phyloP scores from a whole-genome alignment of 1,139 yeast genomes.

The Geotrichum carabidarum region DNA sequence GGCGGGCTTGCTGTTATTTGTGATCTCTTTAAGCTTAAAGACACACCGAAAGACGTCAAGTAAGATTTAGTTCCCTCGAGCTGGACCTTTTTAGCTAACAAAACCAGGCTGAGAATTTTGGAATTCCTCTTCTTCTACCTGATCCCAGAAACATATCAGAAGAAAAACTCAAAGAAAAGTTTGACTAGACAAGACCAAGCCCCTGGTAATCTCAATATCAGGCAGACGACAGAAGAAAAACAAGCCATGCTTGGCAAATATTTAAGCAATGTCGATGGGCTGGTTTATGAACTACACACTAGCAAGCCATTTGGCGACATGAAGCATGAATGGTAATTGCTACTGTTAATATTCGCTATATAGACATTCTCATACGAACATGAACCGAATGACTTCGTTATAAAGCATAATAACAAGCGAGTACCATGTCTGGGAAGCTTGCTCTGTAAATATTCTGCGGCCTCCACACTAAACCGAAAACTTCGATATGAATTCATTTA shows the following conservation, averaged over 20 bases:
- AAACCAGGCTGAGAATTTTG: constrained; percentile 47
- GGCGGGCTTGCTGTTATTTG: constrained; percentile 58
- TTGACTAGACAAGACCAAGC: constrained; percentile 15
- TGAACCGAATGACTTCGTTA: too few species aligned
- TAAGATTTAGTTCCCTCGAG: background rate
- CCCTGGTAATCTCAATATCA: background rate
- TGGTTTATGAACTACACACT: constrained; percentile 43
- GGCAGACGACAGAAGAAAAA: constrained; percentile 47
- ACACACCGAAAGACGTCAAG: constrained; percentile 39
- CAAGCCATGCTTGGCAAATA: constrained; percentile 48
- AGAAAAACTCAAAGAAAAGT: constrained; percentile 21
- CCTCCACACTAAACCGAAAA: too few species aligned
- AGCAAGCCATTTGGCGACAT: constrained; percentile 49
- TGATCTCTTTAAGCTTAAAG: constrained; percentile 38
- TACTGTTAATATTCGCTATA: too few species aligned
- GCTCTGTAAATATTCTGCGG: too few species aligned
- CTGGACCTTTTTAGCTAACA: background rate
- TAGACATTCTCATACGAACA: too few species aligned
- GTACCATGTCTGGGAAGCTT: too few species aligned
- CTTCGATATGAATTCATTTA: too few species aligned
- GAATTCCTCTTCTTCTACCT: constrained; percentile 70
- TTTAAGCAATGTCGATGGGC: constrained; percentile 45
- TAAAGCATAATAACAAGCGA: too few species aligned
- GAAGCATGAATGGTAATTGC: constrained; percentile 42
- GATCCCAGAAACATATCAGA: constrained; percentile 52